Evolutionary conservation across 2,329 filamentous ascomycete genomes (phyloP).

Genomic region (Exophiala sideris): DNA sequence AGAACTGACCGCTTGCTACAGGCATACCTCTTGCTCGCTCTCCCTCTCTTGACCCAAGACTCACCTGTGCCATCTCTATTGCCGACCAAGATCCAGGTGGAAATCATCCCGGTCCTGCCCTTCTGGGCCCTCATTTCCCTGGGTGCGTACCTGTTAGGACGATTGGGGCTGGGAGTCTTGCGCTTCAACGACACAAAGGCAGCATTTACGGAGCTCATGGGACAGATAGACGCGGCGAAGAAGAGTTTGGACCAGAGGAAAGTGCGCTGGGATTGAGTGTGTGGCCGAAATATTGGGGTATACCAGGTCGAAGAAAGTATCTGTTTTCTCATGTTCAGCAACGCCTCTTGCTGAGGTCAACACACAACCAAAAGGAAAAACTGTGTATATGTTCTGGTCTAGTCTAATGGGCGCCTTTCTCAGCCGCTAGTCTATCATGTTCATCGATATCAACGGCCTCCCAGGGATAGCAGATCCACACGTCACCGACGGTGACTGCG

Average conservation of each 20-base stretch:
- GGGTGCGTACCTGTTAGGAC: constrained; percentile 86
- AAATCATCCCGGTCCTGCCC: constrained; percentile 86
- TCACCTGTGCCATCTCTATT: constrained; percentile 29
- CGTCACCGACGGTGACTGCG: constrained; percentile 82
- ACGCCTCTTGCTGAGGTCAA: not conserved
- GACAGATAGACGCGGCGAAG: constrained; percentile 60
- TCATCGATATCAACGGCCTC: constrained; percentile 91
- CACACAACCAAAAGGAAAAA: not conserved
- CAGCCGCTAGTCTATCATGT: constrained; percentile 70
- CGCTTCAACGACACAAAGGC: constrained; percentile 95
- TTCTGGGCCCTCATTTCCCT: constrained; percentile 91
- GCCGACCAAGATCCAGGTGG: constrained; percentile 28
- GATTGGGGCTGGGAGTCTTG: constrained; percentile 86
- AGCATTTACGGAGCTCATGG: constrained; percentile 85
- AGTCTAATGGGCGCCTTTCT: constrained; percentile 32
- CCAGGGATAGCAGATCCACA: constrained; percentile 99
- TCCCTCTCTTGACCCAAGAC: constrained; percentile 26
- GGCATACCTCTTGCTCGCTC: constrained; percentile 28
- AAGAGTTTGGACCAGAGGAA: constrained; percentile 41
- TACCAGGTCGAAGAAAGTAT: not conserved
- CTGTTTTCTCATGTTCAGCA: not conserved
- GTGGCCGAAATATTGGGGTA: not conserved
- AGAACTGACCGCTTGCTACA: constrained; percentile 6
- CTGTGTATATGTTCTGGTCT: not conserved
- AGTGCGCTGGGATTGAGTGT: constrained; percentile 41